These are phyloP conservation scores for Didymella lethalis DNA, from an alignment of 2,329 filamentous ascomycete species.

Conservation along the genomic window DNA sequence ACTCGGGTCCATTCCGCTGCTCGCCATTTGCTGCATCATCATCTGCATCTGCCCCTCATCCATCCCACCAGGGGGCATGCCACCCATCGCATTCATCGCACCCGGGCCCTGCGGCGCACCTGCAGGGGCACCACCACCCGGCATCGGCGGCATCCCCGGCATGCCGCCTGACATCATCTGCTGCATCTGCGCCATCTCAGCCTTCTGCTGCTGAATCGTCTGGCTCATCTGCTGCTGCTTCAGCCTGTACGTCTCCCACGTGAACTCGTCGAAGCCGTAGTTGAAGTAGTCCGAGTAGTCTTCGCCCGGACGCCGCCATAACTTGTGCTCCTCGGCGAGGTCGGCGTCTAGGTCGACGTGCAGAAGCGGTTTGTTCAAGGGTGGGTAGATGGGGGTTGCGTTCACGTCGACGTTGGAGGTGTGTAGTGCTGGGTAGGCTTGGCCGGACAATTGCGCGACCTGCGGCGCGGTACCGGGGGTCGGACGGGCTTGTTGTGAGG, in stretches of 20 bases:
- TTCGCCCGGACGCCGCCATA: constrained; percentile 92
- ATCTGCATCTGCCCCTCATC: constrained; percentile 66
- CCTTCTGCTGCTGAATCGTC: constrained; percentile 84
- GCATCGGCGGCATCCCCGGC: constrained; percentile 37
- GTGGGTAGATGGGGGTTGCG: constrained; percentile 79
- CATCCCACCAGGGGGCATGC: constrained; percentile 50
- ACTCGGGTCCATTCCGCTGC: constrained; percentile 53
- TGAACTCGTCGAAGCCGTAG: constrained; percentile 98
- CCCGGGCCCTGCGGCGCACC: constrained; percentile 44
- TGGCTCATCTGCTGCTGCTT: constrained; percentile 83
- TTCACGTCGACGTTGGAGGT: constrained; percentile 88
- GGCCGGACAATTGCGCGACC: constrained; percentile 38
- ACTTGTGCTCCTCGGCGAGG: constrained; percentile 77
- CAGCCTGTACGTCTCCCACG: constrained; percentile 91
- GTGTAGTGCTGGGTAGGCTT: constrained; percentile 66
- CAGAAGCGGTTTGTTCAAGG: constrained; percentile 75
- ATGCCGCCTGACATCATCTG: constrained; percentile 59
- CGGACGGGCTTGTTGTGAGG: constrained; percentile 20
- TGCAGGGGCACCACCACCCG: constrained; percentile 29
- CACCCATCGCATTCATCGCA: constrained; percentile 31
- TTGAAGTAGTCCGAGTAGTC: constrained; percentile 99
- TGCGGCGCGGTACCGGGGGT: constrained; percentile 36
- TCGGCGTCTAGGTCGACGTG: constrained; percentile 62
- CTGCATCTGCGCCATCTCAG: constrained; percentile 67
- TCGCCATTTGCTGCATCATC: constrained; percentile 64